Conservation (phyloP, 345 rosid species). For the Gossypium sturtianum region DNA sequence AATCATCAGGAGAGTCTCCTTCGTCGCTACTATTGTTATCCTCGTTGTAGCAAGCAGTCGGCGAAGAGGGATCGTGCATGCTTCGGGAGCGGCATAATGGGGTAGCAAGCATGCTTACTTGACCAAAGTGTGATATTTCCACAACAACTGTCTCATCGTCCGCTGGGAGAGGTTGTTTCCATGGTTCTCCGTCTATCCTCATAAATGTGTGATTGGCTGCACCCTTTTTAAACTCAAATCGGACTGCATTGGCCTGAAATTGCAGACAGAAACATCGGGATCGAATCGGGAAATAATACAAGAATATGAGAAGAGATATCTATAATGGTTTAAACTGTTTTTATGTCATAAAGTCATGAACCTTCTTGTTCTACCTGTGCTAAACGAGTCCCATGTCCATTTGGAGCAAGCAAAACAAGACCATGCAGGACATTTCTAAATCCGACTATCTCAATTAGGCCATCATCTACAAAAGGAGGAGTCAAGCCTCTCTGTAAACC, state of each 20-base stretch:
- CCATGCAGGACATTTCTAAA: conserved; percentile 61
- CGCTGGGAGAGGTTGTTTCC: conserved; percentile 69
- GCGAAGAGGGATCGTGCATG: conserved; percentile 33
- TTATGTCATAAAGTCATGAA: background rate
- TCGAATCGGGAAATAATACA: background rate
- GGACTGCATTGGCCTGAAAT: conserved; percentile 45
- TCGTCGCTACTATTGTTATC: conserved; percentile 18
- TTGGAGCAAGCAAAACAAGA: conserved; percentile 47
- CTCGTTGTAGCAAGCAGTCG: conserved; percentile 7
- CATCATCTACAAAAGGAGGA: conserved; percentile 58
- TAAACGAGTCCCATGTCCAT: conserved; percentile 61
- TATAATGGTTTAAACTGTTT: background rate
- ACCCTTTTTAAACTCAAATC: conserved; percentile 58
- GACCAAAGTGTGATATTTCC: conserved; percentile 56
- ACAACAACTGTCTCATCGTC: conserved; percentile 53
- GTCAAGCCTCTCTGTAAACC: conserved; percentile 40
- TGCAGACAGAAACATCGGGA: background rate
- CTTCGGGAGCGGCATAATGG: conserved; percentile 45
- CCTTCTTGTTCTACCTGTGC: conserved; percentile 47
- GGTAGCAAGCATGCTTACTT: conserved; percentile 62
- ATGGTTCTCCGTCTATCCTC: conserved; percentile 78
- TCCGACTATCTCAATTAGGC: conserved; percentile 50
- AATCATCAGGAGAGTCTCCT: conserved; percentile 29
- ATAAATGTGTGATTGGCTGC: conserved; percentile 54
- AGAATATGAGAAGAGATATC: background rate